Evolutionary conservation across 2,329 filamentous ascomycete species (phyloP).

Genomic region (Cercospora canescens): DNA sequence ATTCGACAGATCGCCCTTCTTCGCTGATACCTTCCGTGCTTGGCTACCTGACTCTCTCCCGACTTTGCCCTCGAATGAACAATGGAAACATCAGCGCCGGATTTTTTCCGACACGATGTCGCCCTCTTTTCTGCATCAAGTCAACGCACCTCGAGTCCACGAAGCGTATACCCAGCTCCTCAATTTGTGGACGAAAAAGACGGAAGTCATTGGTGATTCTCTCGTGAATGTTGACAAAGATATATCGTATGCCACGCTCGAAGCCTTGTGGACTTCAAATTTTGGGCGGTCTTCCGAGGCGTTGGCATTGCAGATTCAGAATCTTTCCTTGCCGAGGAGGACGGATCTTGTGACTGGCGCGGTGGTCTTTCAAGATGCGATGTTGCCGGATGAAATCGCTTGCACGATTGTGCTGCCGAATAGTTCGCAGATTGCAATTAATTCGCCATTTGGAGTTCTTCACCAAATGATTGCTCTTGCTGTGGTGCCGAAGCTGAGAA

Average conservation of each 20-base stretch:
- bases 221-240: slow-evolving; percentile 37
- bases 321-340: neutral
- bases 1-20: slow-evolving; percentile 46
- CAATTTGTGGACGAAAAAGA: slow-evolving; percentile 35
- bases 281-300: slow-evolving; percentile 20
- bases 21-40: slow-evolving; percentile 30
- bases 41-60: slow-evolving; percentile 29
- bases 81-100: slow-evolving; percentile 29
- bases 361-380: neutral
- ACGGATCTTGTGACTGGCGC: neutral
- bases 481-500: neutral
- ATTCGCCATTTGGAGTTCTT: neutral
- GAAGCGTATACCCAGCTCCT: slow-evolving; percentile 26
- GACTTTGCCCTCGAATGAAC: slow-evolving; percentile 25
- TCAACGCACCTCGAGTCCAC: slow-evolving; percentile 33
- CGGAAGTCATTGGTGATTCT: slow-evolving; percentile 34
- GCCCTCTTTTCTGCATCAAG: slow-evolving; percentile 29
- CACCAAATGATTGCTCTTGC: neutral
- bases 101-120: slow-evolving; percentile 34
- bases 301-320: neutral
- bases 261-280: slow-evolving; percentile 42
- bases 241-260: slow-evolving; percentile 38
- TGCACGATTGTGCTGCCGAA: neutral
- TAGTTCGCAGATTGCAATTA: neutral
- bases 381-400: neutral